phyloP scores from a whole-genome alignment of 139 green algal genomes.

The Chlamydomonas sphaeroides region DNA sequence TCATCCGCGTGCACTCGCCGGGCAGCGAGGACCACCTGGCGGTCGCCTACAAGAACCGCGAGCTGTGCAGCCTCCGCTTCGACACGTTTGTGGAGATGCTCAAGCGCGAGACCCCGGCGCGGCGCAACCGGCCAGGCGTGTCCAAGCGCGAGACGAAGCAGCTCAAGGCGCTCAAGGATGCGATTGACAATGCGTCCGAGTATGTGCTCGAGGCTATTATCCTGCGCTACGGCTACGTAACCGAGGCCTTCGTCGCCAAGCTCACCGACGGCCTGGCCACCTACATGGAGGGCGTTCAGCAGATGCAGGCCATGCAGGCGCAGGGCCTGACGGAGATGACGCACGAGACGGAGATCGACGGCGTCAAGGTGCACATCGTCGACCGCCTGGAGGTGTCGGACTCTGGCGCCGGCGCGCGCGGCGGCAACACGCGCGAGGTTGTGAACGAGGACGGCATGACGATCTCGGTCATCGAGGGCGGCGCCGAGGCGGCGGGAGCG shows the following conservation, averaged over 20 bases:
- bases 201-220: constrained; percentile 30
- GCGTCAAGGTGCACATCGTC: constrained; percentile 36
- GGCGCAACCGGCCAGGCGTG: neutral
- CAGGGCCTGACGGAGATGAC: constrained; percentile 27
- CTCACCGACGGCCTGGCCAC: constrained; percentile 48
- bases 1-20: constrained; percentile 40
- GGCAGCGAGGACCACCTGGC: constrained; percentile 46
- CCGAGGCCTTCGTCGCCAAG: neutral
- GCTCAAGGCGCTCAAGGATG: constrained; percentile 21
- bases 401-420: neutral
- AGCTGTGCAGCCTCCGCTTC: neutral
- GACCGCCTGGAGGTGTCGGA: constrained; percentile 36
- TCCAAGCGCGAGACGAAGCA: constrained; percentile 10
- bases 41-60: constrained; percentile 46
- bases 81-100: constrained; percentile 29
- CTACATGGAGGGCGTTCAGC: constrained; percentile 50
- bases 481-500: neutral
- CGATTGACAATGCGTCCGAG: constrained; percentile 13
- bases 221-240: constrained; percentile 32
- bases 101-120: neutral
- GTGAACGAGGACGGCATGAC: constrained; percentile 4
- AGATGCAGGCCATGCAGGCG: constrained; percentile 51
- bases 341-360: constrained; percentile 35
- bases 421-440: neutral
- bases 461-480: neutral